Evolutionary conservation across 2,329 filamentous ascomycete species (phyloP), one percentile per base, ranked within the genome.

Genomic region (Fusarium sp.): DNA sequence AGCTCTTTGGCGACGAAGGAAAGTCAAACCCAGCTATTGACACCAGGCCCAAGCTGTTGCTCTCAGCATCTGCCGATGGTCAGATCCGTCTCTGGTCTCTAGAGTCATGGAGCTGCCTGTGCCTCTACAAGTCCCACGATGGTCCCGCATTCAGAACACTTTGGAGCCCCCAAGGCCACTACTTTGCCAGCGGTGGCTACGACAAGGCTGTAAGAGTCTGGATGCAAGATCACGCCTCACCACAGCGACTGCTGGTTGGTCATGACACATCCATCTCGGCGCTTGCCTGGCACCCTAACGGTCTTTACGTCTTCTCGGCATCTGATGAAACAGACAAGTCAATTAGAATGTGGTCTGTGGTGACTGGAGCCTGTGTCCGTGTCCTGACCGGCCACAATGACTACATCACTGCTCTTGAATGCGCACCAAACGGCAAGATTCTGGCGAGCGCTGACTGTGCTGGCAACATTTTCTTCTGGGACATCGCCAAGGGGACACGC

Each of bases 341-440:
- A 0, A 94, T 98, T 37, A 92, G 97, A 33, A 98, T 99, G 96
- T 99, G 97, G 97, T 92, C 95, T 11, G 90, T 98, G n/a, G 89
- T 91, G 13, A 96, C 93, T 10, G 97, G 97, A 31, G 92, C 92
- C 71, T 95, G 95, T 39, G 94, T 98, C 6, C 93, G 97, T 29
- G 91, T 98, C 79, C 98, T 98, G 81, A 95, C 94, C 0, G 97
- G 97, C 1, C 97, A 99, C 80, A 93, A 91, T 0, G 95, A 97
- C 59, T 94, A 95, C 79, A 92, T 98, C 80, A 97, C 93, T 16
- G 90, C 95, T 0, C 85, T 98, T 29, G 91, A 96, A 73, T 97
- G 95, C 79, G 93, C 94, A 24, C 95, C 94, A 1, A 95, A 95
- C 78, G 97, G 97, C 74, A 95, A 94, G 81, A 91, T 95, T 33